Conservation (phyloP, 2,329 filamentous ascomycete genomes). For the Colletotrichum scovillei region DNA sequence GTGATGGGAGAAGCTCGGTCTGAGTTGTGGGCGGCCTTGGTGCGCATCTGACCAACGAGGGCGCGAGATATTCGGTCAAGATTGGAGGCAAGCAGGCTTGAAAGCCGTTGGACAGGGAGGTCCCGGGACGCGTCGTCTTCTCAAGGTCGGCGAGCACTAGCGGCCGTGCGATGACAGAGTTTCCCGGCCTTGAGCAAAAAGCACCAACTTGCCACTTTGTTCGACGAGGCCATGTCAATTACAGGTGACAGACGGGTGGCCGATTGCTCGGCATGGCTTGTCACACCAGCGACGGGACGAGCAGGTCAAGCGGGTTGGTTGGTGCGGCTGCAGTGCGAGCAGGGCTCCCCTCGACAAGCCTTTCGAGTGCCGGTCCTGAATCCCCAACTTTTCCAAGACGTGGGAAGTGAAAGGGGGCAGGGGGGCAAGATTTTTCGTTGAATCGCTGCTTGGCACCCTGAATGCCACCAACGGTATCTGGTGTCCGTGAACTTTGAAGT, state of each 20-base stretch:
- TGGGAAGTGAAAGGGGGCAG: conserved; percentile 16
- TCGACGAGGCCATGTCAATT: conserved; percentile 11
- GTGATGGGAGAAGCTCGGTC: background rate
- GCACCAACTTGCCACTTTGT: conserved; percentile 10
- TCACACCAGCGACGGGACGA: conserved; percentile 30
- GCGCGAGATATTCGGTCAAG: background rate
- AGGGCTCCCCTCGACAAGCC: conserved; percentile 22
- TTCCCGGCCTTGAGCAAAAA: background rate
- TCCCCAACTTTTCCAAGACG: conserved; percentile 22
- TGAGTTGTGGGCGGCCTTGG: background rate
- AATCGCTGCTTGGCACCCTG: background rate
- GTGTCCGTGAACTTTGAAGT: background rate
- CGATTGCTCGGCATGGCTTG: conserved; percentile 6
- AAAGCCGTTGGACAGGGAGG: background rate
- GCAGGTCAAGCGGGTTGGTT: conserved; percentile 26
- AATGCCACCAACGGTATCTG: background rate
- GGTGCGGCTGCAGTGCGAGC: conserved; percentile 27
- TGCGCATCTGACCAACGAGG: background rate
- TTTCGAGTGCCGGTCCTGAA: conserved; percentile 31
- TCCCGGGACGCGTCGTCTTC: background rate
- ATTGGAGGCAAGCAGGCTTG: background rate
- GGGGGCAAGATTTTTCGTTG: background rate
- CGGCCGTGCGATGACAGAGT: background rate
- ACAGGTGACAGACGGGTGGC: conserved; percentile 17
- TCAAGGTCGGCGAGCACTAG: background rate